Conservation (phyloP, 2,329 filamentous ascomycete species). For the Chaetomium sp. region DNA sequence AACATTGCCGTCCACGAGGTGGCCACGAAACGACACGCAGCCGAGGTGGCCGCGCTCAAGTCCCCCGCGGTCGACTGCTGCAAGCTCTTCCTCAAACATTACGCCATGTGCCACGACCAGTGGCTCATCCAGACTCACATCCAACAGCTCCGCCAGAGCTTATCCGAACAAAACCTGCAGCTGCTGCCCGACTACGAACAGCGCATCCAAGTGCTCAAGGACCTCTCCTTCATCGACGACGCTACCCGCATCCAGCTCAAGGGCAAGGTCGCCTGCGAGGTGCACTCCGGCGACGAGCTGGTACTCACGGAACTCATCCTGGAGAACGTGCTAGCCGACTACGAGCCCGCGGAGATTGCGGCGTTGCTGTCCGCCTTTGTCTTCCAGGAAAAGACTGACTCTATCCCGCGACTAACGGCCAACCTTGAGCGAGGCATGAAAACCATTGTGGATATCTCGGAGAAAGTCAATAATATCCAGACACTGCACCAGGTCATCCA, state of each 20-base stretch:
- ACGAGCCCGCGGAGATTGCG: conserved; percentile 93
- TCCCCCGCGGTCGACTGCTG: conserved; percentile 60
- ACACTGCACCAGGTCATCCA: conserved; percentile 88
- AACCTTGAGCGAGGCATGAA: conserved; percentile 75
- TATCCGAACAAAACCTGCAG: conserved; percentile 95
- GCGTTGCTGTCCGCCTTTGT: conserved; percentile 90
- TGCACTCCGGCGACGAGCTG: conserved; percentile 93
- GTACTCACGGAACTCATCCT: conserved; percentile 94
- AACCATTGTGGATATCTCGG: conserved; percentile 81
- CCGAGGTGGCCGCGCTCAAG: conserved; percentile 55
- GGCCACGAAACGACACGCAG: conserved; percentile 61
- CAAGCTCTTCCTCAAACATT: conserved; percentile 80
- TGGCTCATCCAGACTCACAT: conserved; percentile 97
- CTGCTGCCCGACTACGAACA: conserved; percentile 95
- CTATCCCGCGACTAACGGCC: conserved; percentile 71
- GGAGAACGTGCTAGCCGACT: conserved; percentile 92
- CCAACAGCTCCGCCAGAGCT: conserved; percentile 72
- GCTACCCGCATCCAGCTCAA: conserved; percentile 86
- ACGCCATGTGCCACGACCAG: conserved; percentile 92
- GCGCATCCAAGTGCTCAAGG: conserved; percentile 82
- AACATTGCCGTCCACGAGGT: conserved; percentile 76
- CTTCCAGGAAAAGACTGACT: conserved; percentile 93
- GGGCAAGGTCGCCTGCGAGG: conserved; percentile 96
- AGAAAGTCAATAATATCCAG: conserved; percentile 88
- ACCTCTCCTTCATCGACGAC: conserved; percentile 86